Evolutionary conservation across 2,329 filamentous ascomycete species (phyloP).

Genomic region (Colletotrichum sp.): DNA sequence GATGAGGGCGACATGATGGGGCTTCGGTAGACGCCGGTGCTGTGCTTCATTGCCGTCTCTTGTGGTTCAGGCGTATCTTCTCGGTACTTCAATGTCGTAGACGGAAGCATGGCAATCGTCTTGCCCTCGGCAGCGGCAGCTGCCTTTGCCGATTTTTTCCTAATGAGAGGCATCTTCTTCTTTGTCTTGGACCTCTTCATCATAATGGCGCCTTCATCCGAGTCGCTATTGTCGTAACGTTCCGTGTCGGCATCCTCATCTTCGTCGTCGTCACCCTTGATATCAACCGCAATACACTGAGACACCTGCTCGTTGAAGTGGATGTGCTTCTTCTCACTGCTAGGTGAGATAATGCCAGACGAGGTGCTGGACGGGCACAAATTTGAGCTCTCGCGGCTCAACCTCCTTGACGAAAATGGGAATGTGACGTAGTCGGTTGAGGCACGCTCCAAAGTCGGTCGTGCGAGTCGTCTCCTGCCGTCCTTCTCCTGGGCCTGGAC

Average conservation of each 20-base stretch:
- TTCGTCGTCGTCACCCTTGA: constrained; percentile 78
- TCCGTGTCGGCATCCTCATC: constrained; percentile 58
- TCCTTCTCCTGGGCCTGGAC: constrained; percentile 81
- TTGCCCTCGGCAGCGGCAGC: constrained; percentile 71
- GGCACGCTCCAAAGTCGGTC: constrained; percentile 65
- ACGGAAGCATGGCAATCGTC: constrained; percentile 86
- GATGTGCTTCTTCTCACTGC: constrained; percentile 80
- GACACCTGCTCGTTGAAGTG: constrained; percentile 96
- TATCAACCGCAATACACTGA: constrained; percentile 93
- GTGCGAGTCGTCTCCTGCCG: constrained; percentile 49
- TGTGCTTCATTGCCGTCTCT: constrained; percentile 68
- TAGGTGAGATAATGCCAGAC: constrained; percentile 70
- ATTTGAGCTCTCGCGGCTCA: constrained; percentile 68
- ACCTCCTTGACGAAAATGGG: constrained; percentile 65
- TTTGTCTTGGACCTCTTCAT: constrained; percentile 73
- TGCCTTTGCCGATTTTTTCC: constrained; percentile 41
- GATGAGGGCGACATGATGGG: constrained; percentile 72
- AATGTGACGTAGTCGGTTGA: constrained; percentile 73
- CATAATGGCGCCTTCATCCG: constrained; percentile 80
- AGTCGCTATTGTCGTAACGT: constrained; percentile 63
- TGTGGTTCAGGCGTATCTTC: constrained; percentile 75
- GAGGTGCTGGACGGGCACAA: constrained; percentile 71
- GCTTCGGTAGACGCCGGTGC: constrained; percentile 49
- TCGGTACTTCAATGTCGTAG: constrained; percentile 85
- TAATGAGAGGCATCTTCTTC: constrained; percentile 61